Conservation (phyloP, 495 filamentous ascomycete species). For the Talaromyces ruber region DNA sequence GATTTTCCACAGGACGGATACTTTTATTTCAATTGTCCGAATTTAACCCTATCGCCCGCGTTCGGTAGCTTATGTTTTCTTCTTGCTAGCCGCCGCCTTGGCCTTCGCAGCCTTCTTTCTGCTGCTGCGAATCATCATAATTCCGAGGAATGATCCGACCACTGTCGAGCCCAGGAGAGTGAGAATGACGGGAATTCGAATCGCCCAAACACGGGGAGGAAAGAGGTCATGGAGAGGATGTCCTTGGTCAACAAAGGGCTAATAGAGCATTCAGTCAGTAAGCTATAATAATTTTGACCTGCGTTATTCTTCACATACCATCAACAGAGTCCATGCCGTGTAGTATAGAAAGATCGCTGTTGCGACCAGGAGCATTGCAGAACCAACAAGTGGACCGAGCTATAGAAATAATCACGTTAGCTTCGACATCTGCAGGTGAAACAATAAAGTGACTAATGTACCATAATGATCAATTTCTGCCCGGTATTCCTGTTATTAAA, state of each 20-base stretch:
- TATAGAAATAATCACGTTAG: conserved; percentile 22
- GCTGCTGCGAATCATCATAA: conserved; percentile 99
- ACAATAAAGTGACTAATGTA: not conserved
- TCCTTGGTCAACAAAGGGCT: conserved; percentile 95
- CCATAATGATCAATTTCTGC: conserved; percentile 16
- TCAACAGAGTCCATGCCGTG: conserved; percentile 92
- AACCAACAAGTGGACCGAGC: conserved; percentile 93
- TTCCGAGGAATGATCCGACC: conserved; percentile 89
- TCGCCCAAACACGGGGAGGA: conserved; percentile 95
- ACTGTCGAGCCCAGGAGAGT: conserved; percentile 87
- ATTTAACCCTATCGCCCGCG: not conserved
- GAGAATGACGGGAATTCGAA: conserved; percentile 95
- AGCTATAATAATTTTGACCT: not conserved
- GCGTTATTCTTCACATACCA: conserved; percentile 49
- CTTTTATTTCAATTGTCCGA: not conserved
- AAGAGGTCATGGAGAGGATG: conserved; percentile 93
- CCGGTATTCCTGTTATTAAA: not conserved
- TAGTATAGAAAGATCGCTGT: conserved; percentile 98
- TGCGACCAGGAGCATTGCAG: conserved; percentile 95
- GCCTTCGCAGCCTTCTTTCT: conserved; percentile 94
- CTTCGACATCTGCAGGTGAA: not conserved
- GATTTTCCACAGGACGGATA: not conserved
- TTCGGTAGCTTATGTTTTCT: conserved; percentile 52
- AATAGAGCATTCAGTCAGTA: not conserved
- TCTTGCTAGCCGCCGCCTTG: conserved; percentile 59